Evolutionary conservation across 148 eudicot genomes (phyloP), one percentile per base, ranked within the genome.

Genomic region (Heliamphora exappendiculata): DNA sequence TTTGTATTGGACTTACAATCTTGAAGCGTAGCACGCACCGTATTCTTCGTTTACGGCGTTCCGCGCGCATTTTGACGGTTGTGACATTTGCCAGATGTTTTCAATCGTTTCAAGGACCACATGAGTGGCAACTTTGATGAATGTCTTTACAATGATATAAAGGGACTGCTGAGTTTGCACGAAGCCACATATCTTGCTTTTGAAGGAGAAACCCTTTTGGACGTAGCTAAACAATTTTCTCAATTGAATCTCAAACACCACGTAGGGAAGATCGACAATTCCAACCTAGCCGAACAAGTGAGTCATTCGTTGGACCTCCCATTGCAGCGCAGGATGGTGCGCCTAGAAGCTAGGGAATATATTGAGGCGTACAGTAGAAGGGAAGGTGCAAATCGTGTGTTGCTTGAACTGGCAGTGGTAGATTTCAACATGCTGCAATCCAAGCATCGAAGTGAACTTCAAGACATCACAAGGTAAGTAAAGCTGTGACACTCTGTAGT

Each of bases 161-260:
- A 75, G 50, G 84, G 85, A 3, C 24, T 86, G 70, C 6, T 84
- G 41, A 78, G 81, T 75, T 78, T 84, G 69, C 80, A 82, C 34
- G 89, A 86, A 82, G 89, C 87, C 72, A 84, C 89, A 33, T 33
- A 82, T 39, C 70, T 82, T 67, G 82, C 77, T 13, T 59, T 79
- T 0, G 77, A 77, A 22, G 85, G 78, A 53, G 89, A 86, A 66
- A 36, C 14, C 28, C 16, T 80, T 10, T 58, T 84, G 39, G 75
- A 78, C 1, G 81, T 84, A 42, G 87, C 86, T 2, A 68, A 57
- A 75, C 41, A 59, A 26, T 79, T 76, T 41, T 33, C 80, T 5
- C 65, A 0, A 0, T 26, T 34, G 19, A 47, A 75, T 58, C 76
- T 79, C 42, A 39, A 45, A 20, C 14, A 12, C 12, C 8, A 53